These are phyloP conservation scores for Canavalia ensiformis DNA, from an alignment of 306 rosid species.

Conservation along the genomic window DNA sequence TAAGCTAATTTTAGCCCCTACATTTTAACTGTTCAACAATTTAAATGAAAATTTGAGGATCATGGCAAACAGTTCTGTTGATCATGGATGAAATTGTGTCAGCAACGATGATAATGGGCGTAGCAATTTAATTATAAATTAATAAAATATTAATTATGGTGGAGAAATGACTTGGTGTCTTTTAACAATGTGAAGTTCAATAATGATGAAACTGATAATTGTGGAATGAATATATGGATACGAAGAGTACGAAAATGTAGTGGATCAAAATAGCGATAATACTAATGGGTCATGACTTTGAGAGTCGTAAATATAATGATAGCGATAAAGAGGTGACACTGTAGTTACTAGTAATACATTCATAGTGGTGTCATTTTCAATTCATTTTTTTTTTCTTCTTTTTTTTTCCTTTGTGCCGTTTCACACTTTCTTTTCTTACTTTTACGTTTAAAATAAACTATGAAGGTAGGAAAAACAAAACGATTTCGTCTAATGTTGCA, in stretches of 20 bases:
- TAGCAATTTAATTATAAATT: conserved; percentile 22
- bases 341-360: neutral
- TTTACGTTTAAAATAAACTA: neutral
- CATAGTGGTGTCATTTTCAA: conserved; percentile 37
- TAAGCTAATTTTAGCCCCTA: neutral
- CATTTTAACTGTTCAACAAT: neutral
- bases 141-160: conserved; percentile 45
- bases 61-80: conserved; percentile 30
- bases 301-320: conserved; percentile 26
- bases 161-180: conserved; percentile 46
- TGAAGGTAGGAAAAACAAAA: neutral
- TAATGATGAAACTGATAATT: conserved; percentile 26
- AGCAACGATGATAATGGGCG: conserved; percentile 36
- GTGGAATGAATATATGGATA: conserved; percentile 44
- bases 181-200: conserved; percentile 9
- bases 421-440: neutral
- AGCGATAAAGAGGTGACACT: neutral
- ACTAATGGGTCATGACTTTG: conserved; percentile 16
- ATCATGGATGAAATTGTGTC: conserved; percentile 31
- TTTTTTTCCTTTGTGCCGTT: neutral
- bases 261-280: conserved; percentile 21
- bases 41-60: conserved; percentile 22
- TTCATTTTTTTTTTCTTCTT: neutral
- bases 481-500: neutral
- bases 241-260: conserved; percentile 6